A percentile compares a stretch with the other conserved stretches of the same genome.
Conservation (phyloP, 2,329 filamentous ascomycete species). For the Ophiostoma ips region DNA sequence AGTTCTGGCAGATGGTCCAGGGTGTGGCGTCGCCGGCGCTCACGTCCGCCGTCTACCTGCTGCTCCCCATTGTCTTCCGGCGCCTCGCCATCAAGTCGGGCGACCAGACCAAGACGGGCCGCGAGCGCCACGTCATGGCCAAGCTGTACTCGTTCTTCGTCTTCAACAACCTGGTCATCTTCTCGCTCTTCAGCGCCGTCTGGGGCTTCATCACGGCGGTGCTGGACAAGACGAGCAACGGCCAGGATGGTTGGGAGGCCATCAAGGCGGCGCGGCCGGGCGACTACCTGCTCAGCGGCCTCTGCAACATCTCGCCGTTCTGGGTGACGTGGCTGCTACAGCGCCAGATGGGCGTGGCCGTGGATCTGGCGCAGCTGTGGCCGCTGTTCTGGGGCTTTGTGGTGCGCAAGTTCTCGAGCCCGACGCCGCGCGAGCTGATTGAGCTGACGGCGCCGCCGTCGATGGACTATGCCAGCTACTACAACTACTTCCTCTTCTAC, state of each 20-base stretch:
- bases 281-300: conserved; percentile 44
- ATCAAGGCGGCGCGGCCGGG: conserved; percentile 52
- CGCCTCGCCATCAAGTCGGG: conserved; percentile 70
- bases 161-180: conserved; percentile 92
- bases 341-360: conserved; percentile 82
- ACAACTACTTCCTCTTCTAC: conserved; percentile 97
- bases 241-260: conserved; percentile 52
- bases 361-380: conserved; percentile 83
- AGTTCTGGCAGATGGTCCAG: conserved; percentile 75
- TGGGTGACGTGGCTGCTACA: conserved; percentile 93
- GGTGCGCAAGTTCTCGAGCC: conserved; percentile 68
- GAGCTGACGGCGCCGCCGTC: conserved; percentile 82
- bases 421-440: conserved; percentile 82
- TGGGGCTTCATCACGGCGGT: conserved; percentile 61
- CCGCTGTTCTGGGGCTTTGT: conserved; percentile 75
- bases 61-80: conserved; percentile 83
- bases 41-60: conserved; percentile 73
- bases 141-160: conserved; percentile 94
- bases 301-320: conserved; percentile 75
- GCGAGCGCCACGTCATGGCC: conserved; percentile 78
- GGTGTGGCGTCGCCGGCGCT: conserved; percentile 82
- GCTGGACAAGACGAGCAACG: conserved; percentile 40
- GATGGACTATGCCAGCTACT: conserved; percentile 93
- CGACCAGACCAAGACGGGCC: conserved; percentile 80
- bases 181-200: conserved; percentile 76